phyloP scores from a whole-genome alignment of 169 alveolate genomes.

The Babesia bigemina region DNA sequence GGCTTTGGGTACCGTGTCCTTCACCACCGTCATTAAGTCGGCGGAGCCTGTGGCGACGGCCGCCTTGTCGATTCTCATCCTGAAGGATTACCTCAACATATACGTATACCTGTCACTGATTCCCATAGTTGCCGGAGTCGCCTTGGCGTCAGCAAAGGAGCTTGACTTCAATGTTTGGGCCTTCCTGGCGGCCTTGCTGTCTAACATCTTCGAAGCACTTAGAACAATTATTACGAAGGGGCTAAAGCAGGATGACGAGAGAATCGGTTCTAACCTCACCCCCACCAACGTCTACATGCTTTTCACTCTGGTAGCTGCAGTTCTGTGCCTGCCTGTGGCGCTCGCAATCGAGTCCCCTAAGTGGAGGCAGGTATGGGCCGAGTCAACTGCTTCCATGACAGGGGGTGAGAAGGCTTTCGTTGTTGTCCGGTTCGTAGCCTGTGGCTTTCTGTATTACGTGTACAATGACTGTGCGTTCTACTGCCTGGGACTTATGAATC shows the following conservation, averaged over 20 bases:
- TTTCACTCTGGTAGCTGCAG: slow-evolving; percentile 76
- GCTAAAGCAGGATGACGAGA: slow-evolving; percentile 70
- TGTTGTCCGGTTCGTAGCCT: slow-evolving; percentile 35
- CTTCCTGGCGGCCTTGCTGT: slow-evolving; percentile 76
- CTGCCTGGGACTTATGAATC: slow-evolving; percentile 81
- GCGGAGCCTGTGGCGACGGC: slow-evolving; percentile 85
- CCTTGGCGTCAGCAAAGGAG: slow-evolving; percentile 78
- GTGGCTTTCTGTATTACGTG: slow-evolving; percentile 79
- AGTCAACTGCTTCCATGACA: slow-evolving; percentile 55
- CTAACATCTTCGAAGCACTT: slow-evolving; percentile 79
- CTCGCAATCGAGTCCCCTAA: slow-evolving; percentile 66
- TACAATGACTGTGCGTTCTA: slow-evolving; percentile 82
- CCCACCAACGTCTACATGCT: slow-evolving; percentile 76
- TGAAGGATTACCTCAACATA: slow-evolving; percentile 65
- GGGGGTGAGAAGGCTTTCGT: slow-evolving; percentile 13
- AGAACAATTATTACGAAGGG: slow-evolving; percentile 70
- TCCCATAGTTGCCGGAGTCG: slow-evolving; percentile 81
- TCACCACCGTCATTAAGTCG: slow-evolving; percentile 84
- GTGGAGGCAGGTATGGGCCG: slow-evolving; percentile 60
- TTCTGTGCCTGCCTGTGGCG: slow-evolving; percentile 75
- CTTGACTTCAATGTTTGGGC: slow-evolving; percentile 76
- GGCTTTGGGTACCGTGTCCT: slow-evolving; percentile 82
- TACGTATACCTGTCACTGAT: slow-evolving; percentile 75
- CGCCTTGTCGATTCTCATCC: slow-evolving; percentile 68
- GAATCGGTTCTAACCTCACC: slow-evolving; percentile 72